These are phyloP conservation scores for Chalara sp. DNA, from an alignment of 2,329 filamentous ascomycete genomes.

Conservation along the genomic window DNA sequence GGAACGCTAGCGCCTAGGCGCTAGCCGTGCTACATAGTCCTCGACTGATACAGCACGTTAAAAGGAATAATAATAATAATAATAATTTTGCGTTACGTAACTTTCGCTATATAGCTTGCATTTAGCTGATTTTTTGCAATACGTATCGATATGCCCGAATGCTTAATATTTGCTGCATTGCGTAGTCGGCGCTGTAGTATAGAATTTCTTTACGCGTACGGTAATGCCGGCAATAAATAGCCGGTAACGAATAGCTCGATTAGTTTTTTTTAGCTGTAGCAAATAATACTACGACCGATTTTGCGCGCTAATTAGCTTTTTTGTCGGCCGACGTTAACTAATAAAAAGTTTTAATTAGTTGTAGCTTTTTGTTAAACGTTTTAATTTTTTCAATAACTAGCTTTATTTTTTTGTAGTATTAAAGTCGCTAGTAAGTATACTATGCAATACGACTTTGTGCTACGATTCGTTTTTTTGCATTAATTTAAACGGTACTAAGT, in stretches of 20 bases:
- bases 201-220: neutral
- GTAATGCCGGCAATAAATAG: conserved; percentile 2
- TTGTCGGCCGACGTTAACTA: conserved; percentile 1
- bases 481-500: too few species aligned
- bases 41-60: too few species aligned
- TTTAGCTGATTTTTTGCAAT: neutral
- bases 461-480: too few species aligned
- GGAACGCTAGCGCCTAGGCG: too few species aligned
- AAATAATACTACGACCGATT: conserved; percentile 2
- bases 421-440: too few species aligned
- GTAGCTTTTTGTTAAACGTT: conserved; percentile 3
- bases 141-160: neutral
- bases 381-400: conserved; percentile 1
- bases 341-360: neutral
- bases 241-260: conserved; percentile 1
- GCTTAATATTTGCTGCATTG: conserved; percentile 1
- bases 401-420: neutral
- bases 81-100: neutral
- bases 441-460: too few species aligned
- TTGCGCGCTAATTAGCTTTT: neutral
- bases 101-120: neutral
- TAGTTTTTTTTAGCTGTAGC: conserved; percentile 1
- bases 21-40: too few species aligned
- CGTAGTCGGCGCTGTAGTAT: neutral
- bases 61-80: too few species aligned